Conservation (phyloP, 2,329 filamentous ascomycete genomes). For the Aphanoascus verrucosus region DNA sequence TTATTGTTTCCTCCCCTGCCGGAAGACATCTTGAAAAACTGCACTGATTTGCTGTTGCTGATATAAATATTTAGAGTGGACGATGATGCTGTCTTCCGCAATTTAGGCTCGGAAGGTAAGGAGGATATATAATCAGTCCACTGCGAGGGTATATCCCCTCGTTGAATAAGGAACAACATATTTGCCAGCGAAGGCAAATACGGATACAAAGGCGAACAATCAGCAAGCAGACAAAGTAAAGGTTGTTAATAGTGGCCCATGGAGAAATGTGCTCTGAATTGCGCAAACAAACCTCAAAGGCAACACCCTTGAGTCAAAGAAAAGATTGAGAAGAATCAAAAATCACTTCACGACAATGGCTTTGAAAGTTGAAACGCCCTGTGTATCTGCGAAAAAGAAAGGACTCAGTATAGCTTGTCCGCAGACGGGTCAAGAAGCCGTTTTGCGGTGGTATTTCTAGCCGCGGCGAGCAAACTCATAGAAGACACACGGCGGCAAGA, state of each 20-base stretch:
- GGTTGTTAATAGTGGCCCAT: neutral
- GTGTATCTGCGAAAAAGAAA: neutral
- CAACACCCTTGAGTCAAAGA: neutral
- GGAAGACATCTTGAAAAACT: constrained; percentile 4
- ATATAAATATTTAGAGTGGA: neutral
- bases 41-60: neutral
- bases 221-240: neutral
- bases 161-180: neutral
- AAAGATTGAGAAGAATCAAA: neutral
- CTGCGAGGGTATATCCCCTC: neutral
- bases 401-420: neutral
- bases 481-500: neutral
- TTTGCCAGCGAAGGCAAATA: constrained; percentile 7
- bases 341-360: neutral
- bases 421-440: neutral
- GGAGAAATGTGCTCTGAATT: neutral
- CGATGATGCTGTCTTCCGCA: neutral
- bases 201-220: neutral
- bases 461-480: neutral
- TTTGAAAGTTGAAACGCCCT: neutral
- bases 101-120: neutral
- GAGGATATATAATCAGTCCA: neutral
- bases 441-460: neutral
- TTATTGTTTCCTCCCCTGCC: neutral
- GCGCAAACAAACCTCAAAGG: neutral